Evolutionary conservation across 345 rosid genomes (phyloP), one percentile per base, ranked within the genome.

Genomic region (Dipteronia dyeriana): DNA sequence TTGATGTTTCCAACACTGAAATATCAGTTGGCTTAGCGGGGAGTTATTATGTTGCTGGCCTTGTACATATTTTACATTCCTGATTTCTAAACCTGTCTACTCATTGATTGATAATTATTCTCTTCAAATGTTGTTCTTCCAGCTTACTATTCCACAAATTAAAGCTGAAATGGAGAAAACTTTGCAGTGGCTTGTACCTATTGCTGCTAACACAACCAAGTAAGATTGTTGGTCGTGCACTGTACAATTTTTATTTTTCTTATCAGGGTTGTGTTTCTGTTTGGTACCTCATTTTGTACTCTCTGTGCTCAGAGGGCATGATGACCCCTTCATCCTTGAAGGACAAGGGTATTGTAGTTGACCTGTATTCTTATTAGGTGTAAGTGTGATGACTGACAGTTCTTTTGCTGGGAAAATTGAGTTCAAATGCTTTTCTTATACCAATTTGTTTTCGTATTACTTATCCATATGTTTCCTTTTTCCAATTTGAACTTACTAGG

Each of bases 111-210:
- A 17, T 75, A 41, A 11, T 66, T 62, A 13, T 45, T 70, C 1
- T 43, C 73, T 63, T 78, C 72, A 39, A 66, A 38, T 73, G 67
- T 76, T 75, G 41, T 63, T 75, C 57, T 75, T 84, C 81, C 90
- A 94, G 99, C 91, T 91, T 67, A 87, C 93, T 14, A 88, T 92
- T 54, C 74, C 86, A 19, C 94, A 92, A 84, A 96, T 96, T 79
- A 96, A 90, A 87, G 95, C 90, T 13, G 94, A 96, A 85, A 96
- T 96, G 95, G 98, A 94, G 88, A 89, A 91, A 83, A 94, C 97
- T 8, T 83, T 94, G 84, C 97, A 88, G 79, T 96, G 99, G 98
- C 97, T 96, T 70, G 97, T 92, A 80, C 99, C 95, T 51, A 85
- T 96, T 82, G 97, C 99, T 57, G 80, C 91, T 62, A 92, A 94